A percentile compares a stretch with the other conserved stretches of the same genome.
Evolutionary conservation across 2,329 filamentous ascomycete genomes (phyloP).

Genomic region (Setomelanomma holmii): DNA sequence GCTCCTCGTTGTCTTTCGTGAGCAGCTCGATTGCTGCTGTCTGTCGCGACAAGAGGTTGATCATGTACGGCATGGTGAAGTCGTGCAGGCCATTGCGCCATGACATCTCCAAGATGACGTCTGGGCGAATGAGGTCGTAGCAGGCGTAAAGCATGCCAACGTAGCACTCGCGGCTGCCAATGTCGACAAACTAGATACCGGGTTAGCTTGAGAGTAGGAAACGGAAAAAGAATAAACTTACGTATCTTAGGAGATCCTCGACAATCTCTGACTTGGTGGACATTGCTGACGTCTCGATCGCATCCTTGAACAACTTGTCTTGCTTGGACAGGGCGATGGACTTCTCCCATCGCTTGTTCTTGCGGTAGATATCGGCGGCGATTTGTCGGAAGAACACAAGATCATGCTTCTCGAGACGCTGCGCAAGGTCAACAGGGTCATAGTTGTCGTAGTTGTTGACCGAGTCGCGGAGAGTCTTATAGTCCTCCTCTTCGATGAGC

Average conservation of each 20-base stretch:
- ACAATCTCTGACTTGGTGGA: constrained; percentile 91
- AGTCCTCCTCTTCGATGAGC: constrained; percentile 97
- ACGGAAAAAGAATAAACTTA: constrained; percentile 66
- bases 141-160: constrained; percentile 99
- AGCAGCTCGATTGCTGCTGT: constrained; percentile 82
- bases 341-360: constrained; percentile 99
- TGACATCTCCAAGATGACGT: constrained; percentile 92
- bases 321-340: constrained; percentile 97
- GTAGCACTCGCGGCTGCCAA: constrained; percentile 98
- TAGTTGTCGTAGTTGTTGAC: constrained; percentile 99
- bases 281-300: constrained; percentile 95
- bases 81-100: constrained; percentile 95
- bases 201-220: constrained; percentile 40
- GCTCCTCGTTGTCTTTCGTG: constrained; percentile 95
- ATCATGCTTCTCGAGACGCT: constrained; percentile 95
- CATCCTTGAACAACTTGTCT: constrained; percentile 99
- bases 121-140: constrained; percentile 94
- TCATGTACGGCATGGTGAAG: constrained; percentile 99
- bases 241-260: constrained; percentile 93
- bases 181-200: constrained; percentile 86
- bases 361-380: constrained; percentile 96
- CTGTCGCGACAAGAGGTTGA: constrained; percentile 94
- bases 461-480: constrained; percentile 97
- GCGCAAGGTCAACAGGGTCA: constrained; percentile 89
- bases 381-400: constrained; percentile 99